phyloP scores from a whole-genome alignment of 2,329 filamentous ascomycete genomes.

The Cordyceps cateniannulata region DNA sequence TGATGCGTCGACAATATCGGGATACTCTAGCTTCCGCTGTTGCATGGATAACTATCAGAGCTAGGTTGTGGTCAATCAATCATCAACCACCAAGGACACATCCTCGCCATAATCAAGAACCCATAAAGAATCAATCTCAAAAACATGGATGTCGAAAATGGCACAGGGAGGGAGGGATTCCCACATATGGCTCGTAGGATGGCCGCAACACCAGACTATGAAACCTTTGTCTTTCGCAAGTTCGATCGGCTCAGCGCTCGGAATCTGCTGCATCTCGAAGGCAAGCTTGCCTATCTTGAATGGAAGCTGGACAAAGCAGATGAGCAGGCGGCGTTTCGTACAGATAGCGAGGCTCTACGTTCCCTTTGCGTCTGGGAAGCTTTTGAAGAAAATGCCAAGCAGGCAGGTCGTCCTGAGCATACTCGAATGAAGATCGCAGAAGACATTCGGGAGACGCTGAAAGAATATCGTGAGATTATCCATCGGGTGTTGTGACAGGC shows the following conservation, averaged over 20 bases:
- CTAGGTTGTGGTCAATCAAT: background rate
- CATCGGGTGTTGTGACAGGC: background rate
- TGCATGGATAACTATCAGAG: no score
- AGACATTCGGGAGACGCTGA: background rate
- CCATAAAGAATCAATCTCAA: background rate
- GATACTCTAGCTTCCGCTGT: no score
- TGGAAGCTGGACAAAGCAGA: background rate
- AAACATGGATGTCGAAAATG: background rate
- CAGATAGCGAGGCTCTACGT: slow-evolving; percentile 9
- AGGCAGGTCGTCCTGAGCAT: background rate
- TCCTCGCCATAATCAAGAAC: background rate
- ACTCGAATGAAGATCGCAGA: background rate
- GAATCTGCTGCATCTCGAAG: slow-evolving; percentile 11
- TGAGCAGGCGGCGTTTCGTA: background rate
- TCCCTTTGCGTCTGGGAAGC: slow-evolving; percentile 4
- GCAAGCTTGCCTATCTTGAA: background rate
- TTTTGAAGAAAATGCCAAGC: slow-evolving; percentile 6
- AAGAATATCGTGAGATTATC: background rate
- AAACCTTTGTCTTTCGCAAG: slow-evolving; percentile 8
- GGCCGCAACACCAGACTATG: slow-evolving; percentile 6
- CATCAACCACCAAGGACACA: background rate
- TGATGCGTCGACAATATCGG: background rate
- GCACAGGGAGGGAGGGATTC: background rate
- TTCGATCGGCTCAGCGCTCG: slow-evolving; percentile 8
- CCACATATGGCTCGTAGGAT: background rate